phyloP scores from a whole-genome alignment of 106 monocot species.

The Dendrobium catenatum region DNA sequence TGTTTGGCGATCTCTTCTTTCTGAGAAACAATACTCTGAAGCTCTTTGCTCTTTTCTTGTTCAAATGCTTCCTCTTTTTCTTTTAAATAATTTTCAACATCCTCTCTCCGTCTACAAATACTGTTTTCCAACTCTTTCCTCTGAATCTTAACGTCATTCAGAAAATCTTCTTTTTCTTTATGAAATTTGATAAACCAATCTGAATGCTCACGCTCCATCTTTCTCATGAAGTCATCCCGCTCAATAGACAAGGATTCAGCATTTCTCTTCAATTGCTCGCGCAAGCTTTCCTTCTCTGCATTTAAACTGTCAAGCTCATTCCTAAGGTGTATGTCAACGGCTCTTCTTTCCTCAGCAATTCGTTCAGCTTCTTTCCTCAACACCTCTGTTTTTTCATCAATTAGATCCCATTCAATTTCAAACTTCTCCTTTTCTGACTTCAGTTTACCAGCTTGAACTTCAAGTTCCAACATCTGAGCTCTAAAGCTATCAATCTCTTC shows the following conservation, averaged over 20 bases:
- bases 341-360: constrained; percentile 55
- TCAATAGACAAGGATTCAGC: constrained; percentile 56
- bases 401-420: constrained; percentile 83
- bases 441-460: constrained; percentile 45
- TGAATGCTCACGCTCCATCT: constrained; percentile 66
- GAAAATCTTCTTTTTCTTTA: constrained; percentile 73
- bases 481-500: constrained; percentile 88
- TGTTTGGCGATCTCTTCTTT: constrained; percentile 56
- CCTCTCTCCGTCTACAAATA: constrained; percentile 49
- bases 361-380: constrained; percentile 52
- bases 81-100: constrained; percentile 55
- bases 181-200: constrained; percentile 68
- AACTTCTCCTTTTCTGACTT: constrained; percentile 87
- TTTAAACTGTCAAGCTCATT: constrained; percentile 74
- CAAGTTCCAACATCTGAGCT: constrained; percentile 57
- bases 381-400: constrained; percentile 81
- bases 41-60: constrained; percentile 54
- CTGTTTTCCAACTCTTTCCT: constrained; percentile 55
- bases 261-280: constrained; percentile 46
- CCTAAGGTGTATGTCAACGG: constrained; percentile 41
- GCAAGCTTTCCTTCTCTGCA: constrained; percentile 68
- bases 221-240: constrained; percentile 54
- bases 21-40: constrained; percentile 45
- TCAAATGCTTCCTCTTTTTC: constrained; percentile 71
- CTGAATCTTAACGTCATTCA: constrained; percentile 56